Percentiles rank a stretch among this genome's conserved stretches.
phyloP scores from a whole-genome alignment of 2,329 filamentous ascomycete genomes.

The Aspergillus hortae region DNA sequence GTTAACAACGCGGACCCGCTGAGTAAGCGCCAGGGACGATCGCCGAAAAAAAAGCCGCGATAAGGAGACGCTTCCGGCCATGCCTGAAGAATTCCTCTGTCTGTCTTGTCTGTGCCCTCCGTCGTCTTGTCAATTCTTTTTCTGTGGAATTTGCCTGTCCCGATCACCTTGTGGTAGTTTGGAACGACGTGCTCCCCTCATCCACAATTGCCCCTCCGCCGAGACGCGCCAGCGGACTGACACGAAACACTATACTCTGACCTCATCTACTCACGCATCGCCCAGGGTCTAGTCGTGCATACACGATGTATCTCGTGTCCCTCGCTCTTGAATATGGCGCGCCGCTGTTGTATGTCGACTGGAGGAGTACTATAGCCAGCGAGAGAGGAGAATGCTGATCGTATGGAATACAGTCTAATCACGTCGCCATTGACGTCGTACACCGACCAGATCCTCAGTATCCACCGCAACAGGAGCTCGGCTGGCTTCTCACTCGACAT shows the following conservation, averaged over 20 bases:
- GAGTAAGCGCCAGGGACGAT: constrained; percentile 12
- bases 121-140: background rate
- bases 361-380: too few relatives aligned
- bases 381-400: constrained; percentile 10
- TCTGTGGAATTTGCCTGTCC: background rate
- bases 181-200: background rate
- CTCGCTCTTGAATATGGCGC: constrained; percentile 45
- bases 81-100: background rate
- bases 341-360: constrained; percentile 44
- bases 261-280: background rate
- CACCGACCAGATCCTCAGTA: constrained; percentile 64
- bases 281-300: too few relatives aligned
- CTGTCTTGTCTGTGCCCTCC: background rate
- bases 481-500: constrained; percentile 65
- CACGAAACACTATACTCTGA: background rate
- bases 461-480: constrained; percentile 57
- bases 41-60: constrained; percentile 6
- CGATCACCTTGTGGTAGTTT: background rate
- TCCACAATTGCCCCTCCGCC: too few relatives aligned
- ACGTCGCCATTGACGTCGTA: constrained; percentile 63
- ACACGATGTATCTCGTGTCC: constrained; percentile 38
- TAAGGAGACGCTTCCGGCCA: constrained; percentile 1
- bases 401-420: constrained; percentile 46
- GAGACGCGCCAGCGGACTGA: background rate
- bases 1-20: constrained; percentile 1